Evolutionary conservation across 805 yeast species (phyloP).

Genomic region (Metschnikowia reukaufii): DNA sequence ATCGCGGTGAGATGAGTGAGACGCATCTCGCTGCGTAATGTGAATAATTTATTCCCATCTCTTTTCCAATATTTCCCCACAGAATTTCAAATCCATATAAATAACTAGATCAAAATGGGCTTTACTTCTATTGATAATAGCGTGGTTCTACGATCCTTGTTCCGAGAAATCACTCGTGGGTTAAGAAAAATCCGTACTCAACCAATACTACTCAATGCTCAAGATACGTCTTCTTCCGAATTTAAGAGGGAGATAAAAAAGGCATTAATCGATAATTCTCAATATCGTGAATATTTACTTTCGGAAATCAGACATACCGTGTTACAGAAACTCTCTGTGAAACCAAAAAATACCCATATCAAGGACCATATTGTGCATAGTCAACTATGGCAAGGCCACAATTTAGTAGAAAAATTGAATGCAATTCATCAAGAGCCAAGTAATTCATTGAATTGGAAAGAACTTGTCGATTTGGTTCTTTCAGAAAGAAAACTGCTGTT

Average conservation of each 20-base stretch:
- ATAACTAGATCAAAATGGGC: background rate
- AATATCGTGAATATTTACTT: conserved; percentile 18
- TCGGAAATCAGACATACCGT: conserved; percentile 21
- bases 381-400: conserved; percentile 15
- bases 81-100: too few relatives aligned
- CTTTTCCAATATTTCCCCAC: background rate
- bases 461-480: conserved; percentile 18
- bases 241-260: conserved; percentile 12
- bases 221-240: background rate
- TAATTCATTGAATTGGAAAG: conserved; percentile 8
- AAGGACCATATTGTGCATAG: conserved; percentile 7
- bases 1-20: background rate
- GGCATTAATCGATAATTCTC: conserved; percentile 13
- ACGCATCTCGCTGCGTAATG: background rate
- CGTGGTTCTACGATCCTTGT: conserved; percentile 15
- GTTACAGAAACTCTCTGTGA: conserved; percentile 19
- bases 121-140: background rate
- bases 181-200: conserved; percentile 3
- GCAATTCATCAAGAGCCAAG: conserved; percentile 7
- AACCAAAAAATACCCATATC: background rate
- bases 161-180: conserved; percentile 17
- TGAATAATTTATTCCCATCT: background rate
- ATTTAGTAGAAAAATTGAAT: conserved; percentile 13
- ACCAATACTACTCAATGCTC: conserved; percentile 3
- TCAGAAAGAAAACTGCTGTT: conserved; percentile 15